Conservation (phyloP, 805 yeast species). For the Trichomonascus vanleenenianus region DNA sequence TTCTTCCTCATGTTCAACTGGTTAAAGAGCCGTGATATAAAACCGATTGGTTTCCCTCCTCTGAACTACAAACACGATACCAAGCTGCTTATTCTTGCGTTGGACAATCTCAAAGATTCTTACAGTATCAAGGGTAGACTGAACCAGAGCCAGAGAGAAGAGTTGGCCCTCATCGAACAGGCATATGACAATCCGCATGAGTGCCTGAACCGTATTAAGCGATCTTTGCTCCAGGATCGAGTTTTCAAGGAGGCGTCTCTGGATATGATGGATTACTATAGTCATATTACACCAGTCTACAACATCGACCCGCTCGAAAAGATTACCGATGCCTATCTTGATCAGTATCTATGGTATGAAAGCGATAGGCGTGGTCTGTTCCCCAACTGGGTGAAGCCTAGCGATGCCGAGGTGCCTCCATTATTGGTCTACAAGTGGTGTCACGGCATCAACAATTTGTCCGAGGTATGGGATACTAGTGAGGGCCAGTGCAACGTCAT, state of each 20-base stretch:
- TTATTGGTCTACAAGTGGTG: slow-evolving; percentile 88
- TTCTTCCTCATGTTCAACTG: slow-evolving; percentile 86
- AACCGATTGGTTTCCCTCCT: slow-evolving; percentile 92
- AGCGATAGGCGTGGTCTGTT: slow-evolving; percentile 79
- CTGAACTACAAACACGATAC: slow-evolving; percentile 88
- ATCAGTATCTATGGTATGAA: slow-evolving; percentile 94
- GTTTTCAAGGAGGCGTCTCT: slow-evolving; percentile 83
- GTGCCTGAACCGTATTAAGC: slow-evolving; percentile 75
- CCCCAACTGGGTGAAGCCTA: slow-evolving; percentile 95
- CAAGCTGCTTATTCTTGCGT: slow-evolving; percentile 77
- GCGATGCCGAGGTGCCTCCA: slow-evolving; percentile 91
- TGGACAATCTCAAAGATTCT: slow-evolving; percentile 78
- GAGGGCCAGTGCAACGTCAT: slow-evolving; percentile 75
- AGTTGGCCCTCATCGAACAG: slow-evolving; percentile 84
- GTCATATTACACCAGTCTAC: slow-evolving; percentile 77
- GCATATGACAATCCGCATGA: slow-evolving; percentile 98
- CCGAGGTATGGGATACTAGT: slow-evolving; percentile 68
- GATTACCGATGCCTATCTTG: slow-evolving; percentile 91
- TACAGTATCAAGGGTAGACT: slow-evolving; percentile 69
- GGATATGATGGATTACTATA: slow-evolving; percentile 88
- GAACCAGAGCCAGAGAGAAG: slow-evolving; percentile 85
- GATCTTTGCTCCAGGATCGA: slow-evolving; percentile 74
- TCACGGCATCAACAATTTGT: slow-evolving; percentile 76
- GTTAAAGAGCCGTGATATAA: slow-evolving; percentile 76
- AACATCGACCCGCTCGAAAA: slow-evolving; percentile 88